Evolutionary conservation across 257 asterid species (phyloP).

Genomic region (Nicotiana tomentosiformis): DNA sequence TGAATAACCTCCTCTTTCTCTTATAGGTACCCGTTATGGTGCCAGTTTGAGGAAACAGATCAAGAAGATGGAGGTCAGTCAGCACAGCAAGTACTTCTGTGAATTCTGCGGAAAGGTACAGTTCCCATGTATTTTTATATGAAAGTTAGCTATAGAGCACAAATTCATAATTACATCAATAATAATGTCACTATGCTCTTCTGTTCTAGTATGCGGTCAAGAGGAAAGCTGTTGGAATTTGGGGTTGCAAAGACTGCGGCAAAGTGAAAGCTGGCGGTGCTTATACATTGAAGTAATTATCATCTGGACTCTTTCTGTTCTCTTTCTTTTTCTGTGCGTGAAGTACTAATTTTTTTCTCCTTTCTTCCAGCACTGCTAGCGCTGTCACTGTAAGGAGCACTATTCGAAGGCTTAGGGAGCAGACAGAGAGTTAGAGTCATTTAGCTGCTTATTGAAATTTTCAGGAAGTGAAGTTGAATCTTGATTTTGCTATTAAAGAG

Average conservation of each 20-base stretch:
- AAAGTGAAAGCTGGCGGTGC: constrained; percentile 68
- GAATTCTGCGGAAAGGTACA: constrained; percentile 56
- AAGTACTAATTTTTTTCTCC: background rate
- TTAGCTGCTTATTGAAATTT: background rate
- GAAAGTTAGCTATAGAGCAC: background rate
- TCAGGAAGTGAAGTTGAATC: constrained; percentile 2
- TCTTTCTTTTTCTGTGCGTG: background rate
- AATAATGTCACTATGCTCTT: background rate
- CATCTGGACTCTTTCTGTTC: background rate
- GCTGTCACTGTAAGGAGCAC: constrained; percentile 72
- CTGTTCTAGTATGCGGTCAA: constrained; percentile 47
- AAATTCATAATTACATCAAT: background rate
- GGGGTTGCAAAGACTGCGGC: constrained; percentile 69
- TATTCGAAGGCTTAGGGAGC: constrained; percentile 68
- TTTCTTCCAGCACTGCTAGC: constrained; percentile 52
- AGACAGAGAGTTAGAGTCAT: constrained; percentile 47
- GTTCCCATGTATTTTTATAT: background rate
- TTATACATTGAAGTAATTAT: constrained; percentile 46
- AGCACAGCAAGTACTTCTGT: constrained; percentile 49
- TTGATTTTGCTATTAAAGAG: background rate
- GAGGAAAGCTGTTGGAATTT: constrained; percentile 62
- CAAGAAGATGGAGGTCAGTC: constrained; percentile 60
- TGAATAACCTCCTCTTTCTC: background rate
- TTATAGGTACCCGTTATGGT: constrained; percentile 61
- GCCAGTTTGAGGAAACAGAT: constrained; percentile 62